Conservation (phyloP, 352 stramenopile species). For the Phytopythium delawarense region DNA sequence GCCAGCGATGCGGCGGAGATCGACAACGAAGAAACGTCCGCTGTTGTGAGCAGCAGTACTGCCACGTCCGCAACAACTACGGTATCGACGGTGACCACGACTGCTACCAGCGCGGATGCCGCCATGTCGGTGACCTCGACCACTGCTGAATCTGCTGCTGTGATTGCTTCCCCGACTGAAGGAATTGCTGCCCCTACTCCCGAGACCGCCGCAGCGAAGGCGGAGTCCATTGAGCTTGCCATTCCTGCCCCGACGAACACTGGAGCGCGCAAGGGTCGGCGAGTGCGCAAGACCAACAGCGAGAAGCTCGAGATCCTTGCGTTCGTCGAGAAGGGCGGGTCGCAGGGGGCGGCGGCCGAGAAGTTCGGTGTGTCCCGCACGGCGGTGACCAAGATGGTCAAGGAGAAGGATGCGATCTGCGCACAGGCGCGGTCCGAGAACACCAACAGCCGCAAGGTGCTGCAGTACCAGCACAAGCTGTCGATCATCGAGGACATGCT, state of each 20-base stretch:
- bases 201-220: neutral
- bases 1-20: neutral
- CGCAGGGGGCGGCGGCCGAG: slow-evolving; percentile 66
- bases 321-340: slow-evolving; percentile 76
- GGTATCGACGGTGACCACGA: neutral
- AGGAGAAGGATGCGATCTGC: slow-evolving; percentile 71
- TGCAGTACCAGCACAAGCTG: slow-evolving; percentile 82
- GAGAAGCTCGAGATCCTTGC: slow-evolving; percentile 83
- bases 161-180: neutral
- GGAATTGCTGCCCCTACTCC: neutral
- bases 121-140: neutral
- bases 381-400: slow-evolving; percentile 85
- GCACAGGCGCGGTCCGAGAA: slow-evolving; percentile 64
- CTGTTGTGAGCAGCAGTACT: neutral
- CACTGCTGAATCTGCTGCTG: too few species aligned
- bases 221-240: neutral
- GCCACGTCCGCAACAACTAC: neutral
- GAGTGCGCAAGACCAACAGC: slow-evolving; percentile 77
- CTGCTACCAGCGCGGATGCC: neutral
- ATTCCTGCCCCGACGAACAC: neutral
- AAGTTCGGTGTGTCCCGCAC: slow-evolving; percentile 81
- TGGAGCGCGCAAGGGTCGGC: slow-evolving; percentile 34
- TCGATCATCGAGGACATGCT: slow-evolving; percentile 86
- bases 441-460: slow-evolving; percentile 70
- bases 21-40: neutral